Base-by-base conservation (phyloP, 768 basidiomycete species). In the Sarcodon aspratus region DNA sequence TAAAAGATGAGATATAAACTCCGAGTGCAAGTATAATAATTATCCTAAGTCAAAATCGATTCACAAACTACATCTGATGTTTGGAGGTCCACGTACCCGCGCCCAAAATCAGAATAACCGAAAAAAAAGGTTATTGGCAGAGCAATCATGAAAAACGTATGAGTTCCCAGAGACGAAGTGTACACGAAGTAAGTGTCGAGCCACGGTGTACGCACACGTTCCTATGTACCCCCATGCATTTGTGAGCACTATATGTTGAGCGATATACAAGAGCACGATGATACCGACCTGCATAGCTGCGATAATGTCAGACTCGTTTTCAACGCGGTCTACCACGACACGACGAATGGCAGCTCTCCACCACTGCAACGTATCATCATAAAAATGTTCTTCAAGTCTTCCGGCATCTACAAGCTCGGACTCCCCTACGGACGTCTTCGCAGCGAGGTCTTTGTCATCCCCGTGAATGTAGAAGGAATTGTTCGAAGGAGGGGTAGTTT, bases 101-200 rank as follows among this genome's bases (percentile, higher is more conserved):
- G 64, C 10, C 85, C 91, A 37, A 82, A 67, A 37, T 81, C 74
- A 2, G 67, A 69, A 54, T 80, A 74, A 0, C 94, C 94, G 59
- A 95, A 96, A 72, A 93, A 97, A 59, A 85, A 95, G 52, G 90
- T 72, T 0, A 80, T 69, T 0, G 95, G 95, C 6, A 99, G 69
- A 52, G 86, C 75, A 33, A 80, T 77, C 85, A 95, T 90, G 73
- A 98, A 97, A 67, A 93, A 97, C 0, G 86, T 91, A 57, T 92
- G 91, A 0, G 88, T 90, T 0, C 79, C 91, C 9, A 90, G 69
- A 0, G 82, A 73, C 0, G 86, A 89, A 0, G 85, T 79, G 53
- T 92, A 85, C 33, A 93, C 77, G 59, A 94, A 93, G 58, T 89
- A 94, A 1, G 69, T 66, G 59, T 94, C 91, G 18, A 88, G 66